Conservation (phyloP, 2,329 filamentous ascomycete species). For the Penicillium sp. region DNA sequence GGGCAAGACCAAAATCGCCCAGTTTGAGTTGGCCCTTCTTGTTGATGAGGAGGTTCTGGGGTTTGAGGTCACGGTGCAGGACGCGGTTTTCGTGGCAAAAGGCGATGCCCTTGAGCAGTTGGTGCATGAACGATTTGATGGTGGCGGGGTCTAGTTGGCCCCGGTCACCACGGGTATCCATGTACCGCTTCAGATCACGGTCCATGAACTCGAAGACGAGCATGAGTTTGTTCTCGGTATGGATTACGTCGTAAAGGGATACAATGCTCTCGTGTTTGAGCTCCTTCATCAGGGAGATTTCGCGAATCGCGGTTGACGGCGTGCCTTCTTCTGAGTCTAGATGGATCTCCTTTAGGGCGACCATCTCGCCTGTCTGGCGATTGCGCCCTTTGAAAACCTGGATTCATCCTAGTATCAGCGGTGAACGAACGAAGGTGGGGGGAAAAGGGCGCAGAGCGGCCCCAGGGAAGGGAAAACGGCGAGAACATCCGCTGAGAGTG, state of each 20-base stretch:
- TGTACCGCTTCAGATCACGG: constrained; percentile 96
- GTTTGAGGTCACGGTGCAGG: constrained; percentile 92
- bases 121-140: constrained; percentile 99
- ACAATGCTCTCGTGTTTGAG: constrained; percentile 99
- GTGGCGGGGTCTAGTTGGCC: constrained; percentile 85
- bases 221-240: constrained; percentile 99
- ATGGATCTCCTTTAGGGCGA: constrained; percentile 97
- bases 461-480: not conserved
- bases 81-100: constrained; percentile 98
- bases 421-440: constrained; percentile 3
- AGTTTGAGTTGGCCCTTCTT: constrained; percentile 87
- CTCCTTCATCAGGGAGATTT: constrained; percentile 99
- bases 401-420: constrained; percentile 27
- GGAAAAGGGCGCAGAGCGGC: constrained; percentile 7
- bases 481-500: constrained; percentile 1
- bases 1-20: constrained; percentile 89
- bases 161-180: constrained; percentile 89
- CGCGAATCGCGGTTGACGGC: constrained; percentile 93
- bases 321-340: constrained; percentile 98
- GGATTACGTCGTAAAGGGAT: constrained; percentile 95
- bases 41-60: constrained; percentile 95
- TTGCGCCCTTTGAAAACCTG: constrained; percentile 99
- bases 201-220: constrained; percentile 99
- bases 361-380: constrained; percentile 92
- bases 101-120: constrained; percentile 90